phyloP scores from a whole-genome alignment of 345 rosid species.

The Cochlearia excelsa region DNA sequence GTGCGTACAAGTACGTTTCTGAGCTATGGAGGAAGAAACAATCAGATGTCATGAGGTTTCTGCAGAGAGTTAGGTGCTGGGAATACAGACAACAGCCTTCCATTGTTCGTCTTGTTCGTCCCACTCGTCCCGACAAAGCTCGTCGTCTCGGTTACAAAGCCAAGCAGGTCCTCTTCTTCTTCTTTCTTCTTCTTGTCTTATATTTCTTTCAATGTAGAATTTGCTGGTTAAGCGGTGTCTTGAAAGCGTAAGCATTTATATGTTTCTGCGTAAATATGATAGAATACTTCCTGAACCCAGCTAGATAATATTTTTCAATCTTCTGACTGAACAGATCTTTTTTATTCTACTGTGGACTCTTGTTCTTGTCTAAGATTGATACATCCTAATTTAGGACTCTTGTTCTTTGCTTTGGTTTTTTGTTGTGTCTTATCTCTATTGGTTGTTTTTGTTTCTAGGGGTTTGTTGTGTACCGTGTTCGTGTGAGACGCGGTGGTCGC shows the following conservation, averaged over 20 bases:
- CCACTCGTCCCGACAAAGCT: slow-evolving; percentile 98
- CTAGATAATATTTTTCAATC: slow-evolving; percentile 22
- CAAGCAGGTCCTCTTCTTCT: slow-evolving; percentile 64
- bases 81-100: slow-evolving; percentile 97
- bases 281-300: slow-evolving; percentile 38
- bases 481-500: slow-evolving; percentile 88
- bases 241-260: slow-evolving; percentile 15
- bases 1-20: slow-evolving; percentile 93
- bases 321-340: slow-evolving; percentile 31
- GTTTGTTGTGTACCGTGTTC: slow-evolving; percentile 69
- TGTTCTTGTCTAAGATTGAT: slow-evolving; percentile 37
- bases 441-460: slow-evolving; percentile 36
- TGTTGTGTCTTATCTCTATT: not conserved
- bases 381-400: slow-evolving; percentile 5
- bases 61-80: slow-evolving; percentile 99
- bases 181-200: not conserved
- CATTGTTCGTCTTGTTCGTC: slow-evolving; percentile 81
- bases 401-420: not conserved
- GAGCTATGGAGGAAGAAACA: slow-evolving; percentile 99
- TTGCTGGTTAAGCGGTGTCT: slow-evolving; percentile 40
- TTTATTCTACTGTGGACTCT: slow-evolving; percentile 28
- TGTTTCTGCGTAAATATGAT: slow-evolving; percentile 19
- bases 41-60: slow-evolving; percentile 97
- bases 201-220: not conserved
- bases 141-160: slow-evolving; percentile 97